Evolutionary conservation across 257 asterid genomes (phyloP), one percentile per base, ranked within the genome.

Genomic region (Plantago ovata): DNA sequence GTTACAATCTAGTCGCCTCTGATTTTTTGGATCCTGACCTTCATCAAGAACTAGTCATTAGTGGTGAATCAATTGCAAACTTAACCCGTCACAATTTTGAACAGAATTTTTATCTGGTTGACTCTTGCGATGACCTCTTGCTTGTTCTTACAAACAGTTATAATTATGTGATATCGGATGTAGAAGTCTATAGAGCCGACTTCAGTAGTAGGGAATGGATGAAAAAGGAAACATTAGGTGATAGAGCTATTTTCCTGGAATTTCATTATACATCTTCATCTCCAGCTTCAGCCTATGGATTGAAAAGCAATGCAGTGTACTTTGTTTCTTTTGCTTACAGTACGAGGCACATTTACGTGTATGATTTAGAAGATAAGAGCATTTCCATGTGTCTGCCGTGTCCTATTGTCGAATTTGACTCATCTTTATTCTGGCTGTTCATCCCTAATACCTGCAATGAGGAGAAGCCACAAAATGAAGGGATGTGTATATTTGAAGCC

Each of bases 161-260:
- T 54, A 10, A 4, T 16, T 13, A 16, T 9, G 47, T 9, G 46
- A 21, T 55, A n/a, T 55, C 16, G 10, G 46, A 38, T 16, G 33
- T 55, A 4, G 3, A 7, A 33, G 36, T 55, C 21, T 38, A 36
- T 38, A 55, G 32, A 38, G 60, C 60, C 9, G 60, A 38, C 13
- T 55, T 55, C 16, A 55, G 46, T 55, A 55, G 15, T 12, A 21
- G 46, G 46, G 60, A 55, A 38, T 55, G 60, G 60, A 46, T 55
- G 32, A 40, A 32, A 38, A 5, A 1, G 4, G 60, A 38, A 38
- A 33, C 44, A 15, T 18, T 55, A 33, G 60, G 60, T 11, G 47
- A 55, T 38, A n/a, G 47, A 38, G 46, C 45, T 14, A 33, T 55
- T 38, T 55, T 55, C 19, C 16, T 55, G 16, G 47, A 16, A n/a